These are phyloP conservation scores for Paraphaeosphaeria sporulosa DNA, from an alignment of 2,329 filamentous ascomycete species.

Conservation along the genomic window DNA sequence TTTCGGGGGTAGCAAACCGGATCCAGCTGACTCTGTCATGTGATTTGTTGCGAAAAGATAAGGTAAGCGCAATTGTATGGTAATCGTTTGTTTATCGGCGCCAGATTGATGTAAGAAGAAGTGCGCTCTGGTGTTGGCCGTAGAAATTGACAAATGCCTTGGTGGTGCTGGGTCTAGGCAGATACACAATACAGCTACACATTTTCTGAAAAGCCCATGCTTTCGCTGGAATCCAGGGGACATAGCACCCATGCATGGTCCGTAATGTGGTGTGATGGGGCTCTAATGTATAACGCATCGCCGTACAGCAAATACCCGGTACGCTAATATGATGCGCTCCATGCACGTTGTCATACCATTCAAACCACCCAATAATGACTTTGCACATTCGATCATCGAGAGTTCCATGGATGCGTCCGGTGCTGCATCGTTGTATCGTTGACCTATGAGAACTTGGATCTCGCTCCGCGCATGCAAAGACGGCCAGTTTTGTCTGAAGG, in stretches of 20 bases:
- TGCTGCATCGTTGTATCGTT: background rate
- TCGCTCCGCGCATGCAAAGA: background rate
- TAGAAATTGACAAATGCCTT: background rate
- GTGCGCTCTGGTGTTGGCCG: background rate
- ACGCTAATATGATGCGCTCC: background rate
- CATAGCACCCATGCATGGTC: background rate
- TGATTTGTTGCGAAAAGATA: background rate
- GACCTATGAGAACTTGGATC: background rate
- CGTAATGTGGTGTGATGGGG: background rate
- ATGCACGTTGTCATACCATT: background rate
- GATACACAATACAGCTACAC: background rate
- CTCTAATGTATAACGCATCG: background rate
- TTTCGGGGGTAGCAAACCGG: background rate
- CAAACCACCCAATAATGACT: background rate
- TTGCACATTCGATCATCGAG: background rate
- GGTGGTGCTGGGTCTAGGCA: background rate
- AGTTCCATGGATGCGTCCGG: background rate
- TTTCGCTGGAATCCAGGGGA: background rate
- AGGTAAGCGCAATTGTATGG: background rate
- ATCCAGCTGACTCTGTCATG: background rate
- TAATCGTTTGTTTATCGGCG: background rate
- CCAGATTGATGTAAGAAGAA: background rate
- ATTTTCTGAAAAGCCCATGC: background rate
- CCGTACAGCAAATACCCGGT: background rate
- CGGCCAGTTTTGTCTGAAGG: background rate